phyloP scores from a whole-genome alignment of 1,284 basidiomycete genomes.

The Ustilago trichophora region DNA sequence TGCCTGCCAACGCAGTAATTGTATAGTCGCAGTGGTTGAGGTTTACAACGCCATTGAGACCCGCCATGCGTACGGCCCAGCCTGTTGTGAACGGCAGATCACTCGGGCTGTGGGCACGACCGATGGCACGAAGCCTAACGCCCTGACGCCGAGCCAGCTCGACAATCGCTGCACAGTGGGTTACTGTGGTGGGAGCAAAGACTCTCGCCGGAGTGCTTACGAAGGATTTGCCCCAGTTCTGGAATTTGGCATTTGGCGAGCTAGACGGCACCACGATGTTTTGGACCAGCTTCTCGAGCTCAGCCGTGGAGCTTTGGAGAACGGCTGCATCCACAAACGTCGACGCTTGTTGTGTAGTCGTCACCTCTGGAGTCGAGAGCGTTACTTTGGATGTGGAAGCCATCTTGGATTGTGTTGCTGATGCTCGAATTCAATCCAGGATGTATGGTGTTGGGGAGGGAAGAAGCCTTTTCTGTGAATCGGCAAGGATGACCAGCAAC shows the following conservation, averaged over 20 bases:
- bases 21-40: constrained; percentile 30
- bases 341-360: constrained; percentile 1
- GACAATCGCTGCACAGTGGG: constrained; percentile 80
- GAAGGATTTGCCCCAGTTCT: constrained; percentile 72
- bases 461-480: too few relatives aligned
- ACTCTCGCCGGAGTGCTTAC: constrained; percentile 69
- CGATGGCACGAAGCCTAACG: constrained; percentile 80
- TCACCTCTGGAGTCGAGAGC: constrained; percentile 5
- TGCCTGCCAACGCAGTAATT: constrained; percentile 61
- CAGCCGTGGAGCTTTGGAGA: constrained; percentile 14
- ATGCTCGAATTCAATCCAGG: too few relatives aligned
- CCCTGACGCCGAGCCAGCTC: constrained; percentile 82
- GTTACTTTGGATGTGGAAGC: constrained; percentile 34
- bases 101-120: constrained; percentile 90
- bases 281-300: constrained; percentile 31
- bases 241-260: constrained; percentile 62
- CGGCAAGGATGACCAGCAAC: too few relatives aligned
- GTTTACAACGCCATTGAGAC: constrained; percentile 54
- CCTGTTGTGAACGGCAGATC: constrained; percentile 72
- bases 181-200: constrained; percentile 79
- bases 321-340: constrained; percentile 22
- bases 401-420: too few relatives aligned
- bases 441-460: too few relatives aligned
- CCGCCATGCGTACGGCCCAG: constrained; percentile 64
- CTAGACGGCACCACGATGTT: constrained; percentile 24